phyloP scores from a whole-genome alignment of 2,329 filamentous ascomycete species.

The Coniosporium tulheliwenetii region DNA sequence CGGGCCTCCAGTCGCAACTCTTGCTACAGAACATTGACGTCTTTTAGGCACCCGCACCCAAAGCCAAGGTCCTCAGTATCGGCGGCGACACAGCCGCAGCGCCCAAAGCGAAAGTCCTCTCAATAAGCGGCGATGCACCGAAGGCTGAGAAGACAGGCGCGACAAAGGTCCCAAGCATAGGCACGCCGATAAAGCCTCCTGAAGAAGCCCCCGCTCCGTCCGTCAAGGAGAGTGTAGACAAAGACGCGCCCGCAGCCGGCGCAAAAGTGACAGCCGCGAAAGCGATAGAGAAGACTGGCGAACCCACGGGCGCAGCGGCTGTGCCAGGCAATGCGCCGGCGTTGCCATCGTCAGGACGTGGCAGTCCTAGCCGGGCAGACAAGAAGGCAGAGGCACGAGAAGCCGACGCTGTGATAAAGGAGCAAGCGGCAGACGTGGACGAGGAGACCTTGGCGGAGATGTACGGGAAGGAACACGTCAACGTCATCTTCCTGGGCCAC shows the following conservation, averaged over 20 bases:
- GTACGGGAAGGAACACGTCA: constrained; percentile 86
- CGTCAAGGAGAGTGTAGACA: constrained; percentile 25
- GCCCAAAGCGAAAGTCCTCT: constrained; percentile 44
- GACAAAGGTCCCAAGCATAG: constrained; percentile 62
- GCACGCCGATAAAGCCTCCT: constrained; percentile 12
- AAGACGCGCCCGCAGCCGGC: constrained; percentile 46
- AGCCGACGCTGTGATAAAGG: constrained; percentile 69
- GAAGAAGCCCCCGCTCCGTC: constrained; percentile 32
- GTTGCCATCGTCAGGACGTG: constrained; percentile 67
- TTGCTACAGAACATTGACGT: neutral
- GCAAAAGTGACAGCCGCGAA: constrained; percentile 77
- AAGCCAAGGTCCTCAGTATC: constrained; percentile 51
- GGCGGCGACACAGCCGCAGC: constrained; percentile 35
- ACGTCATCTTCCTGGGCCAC: constrained; percentile 96
- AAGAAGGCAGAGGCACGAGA: constrained; percentile 44
- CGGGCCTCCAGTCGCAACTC: constrained; percentile 29
- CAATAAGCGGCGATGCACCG: constrained; percentile 40
- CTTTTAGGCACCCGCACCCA: constrained; percentile 17
- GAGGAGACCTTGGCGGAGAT: constrained; percentile 82
- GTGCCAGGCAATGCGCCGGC: constrained; percentile 58
- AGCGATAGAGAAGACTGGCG: constrained; percentile 81
- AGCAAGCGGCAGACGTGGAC: constrained; percentile 65
- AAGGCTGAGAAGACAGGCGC: constrained; percentile 37
- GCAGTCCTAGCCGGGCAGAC: constrained; percentile 54
- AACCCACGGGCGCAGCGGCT: constrained; percentile 39